Percentiles rank a stretch among this genome's conserved stretches.
These are phyloP conservation scores for Ganoderma meredithae DNA, from an alignment of 1,284 basidiomycete genomes.

Conservation along the genomic window DNA sequence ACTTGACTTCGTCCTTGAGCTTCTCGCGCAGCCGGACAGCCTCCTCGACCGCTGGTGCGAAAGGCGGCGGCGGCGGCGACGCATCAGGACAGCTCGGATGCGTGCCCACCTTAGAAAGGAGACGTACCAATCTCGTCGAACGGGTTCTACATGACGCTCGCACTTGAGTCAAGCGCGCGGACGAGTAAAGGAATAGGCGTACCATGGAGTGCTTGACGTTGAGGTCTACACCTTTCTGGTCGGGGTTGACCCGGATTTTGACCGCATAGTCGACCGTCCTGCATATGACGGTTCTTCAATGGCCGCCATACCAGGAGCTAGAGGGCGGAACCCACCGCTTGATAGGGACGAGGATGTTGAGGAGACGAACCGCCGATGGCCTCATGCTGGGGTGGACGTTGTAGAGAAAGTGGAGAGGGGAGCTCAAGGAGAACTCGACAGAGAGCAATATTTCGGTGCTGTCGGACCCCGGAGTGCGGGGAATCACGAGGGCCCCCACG, in stretches of 20 bases:
- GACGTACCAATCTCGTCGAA: constrained; percentile 94
- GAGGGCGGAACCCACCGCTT: constrained; percentile 69
- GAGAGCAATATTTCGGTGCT: constrained; percentile 7
- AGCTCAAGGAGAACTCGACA: not conserved
- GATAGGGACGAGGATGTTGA: constrained; percentile 92
- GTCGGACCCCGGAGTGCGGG: not conserved
- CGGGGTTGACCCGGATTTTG: constrained; percentile 94
- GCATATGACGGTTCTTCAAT: constrained; percentile 20
- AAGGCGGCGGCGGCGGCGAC: not conserved
- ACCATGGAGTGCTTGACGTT: constrained; percentile 99
- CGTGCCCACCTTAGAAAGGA: not conserved
- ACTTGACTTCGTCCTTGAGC: constrained; percentile 77
- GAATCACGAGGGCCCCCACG: constrained; percentile 4
- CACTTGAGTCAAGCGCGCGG: not conserved
- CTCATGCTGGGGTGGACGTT: constrained; percentile 57
- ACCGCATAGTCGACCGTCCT: constrained; percentile 87
- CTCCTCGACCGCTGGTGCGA: constrained; percentile 89
- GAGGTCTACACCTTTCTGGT: constrained; percentile 92
- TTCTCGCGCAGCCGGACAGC: constrained; percentile 92
- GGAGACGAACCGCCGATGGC: constrained; percentile 72
- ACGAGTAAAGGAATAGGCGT: constrained; percentile 36
- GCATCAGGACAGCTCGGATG: constrained; percentile 14
- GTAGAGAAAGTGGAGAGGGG: not conserved
- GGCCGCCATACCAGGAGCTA: not conserved
- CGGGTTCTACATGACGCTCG: constrained; percentile 72